phyloP scores from a whole-genome alignment of 192 early-diverging fungal species.

The Coemansia sp. region DNA sequence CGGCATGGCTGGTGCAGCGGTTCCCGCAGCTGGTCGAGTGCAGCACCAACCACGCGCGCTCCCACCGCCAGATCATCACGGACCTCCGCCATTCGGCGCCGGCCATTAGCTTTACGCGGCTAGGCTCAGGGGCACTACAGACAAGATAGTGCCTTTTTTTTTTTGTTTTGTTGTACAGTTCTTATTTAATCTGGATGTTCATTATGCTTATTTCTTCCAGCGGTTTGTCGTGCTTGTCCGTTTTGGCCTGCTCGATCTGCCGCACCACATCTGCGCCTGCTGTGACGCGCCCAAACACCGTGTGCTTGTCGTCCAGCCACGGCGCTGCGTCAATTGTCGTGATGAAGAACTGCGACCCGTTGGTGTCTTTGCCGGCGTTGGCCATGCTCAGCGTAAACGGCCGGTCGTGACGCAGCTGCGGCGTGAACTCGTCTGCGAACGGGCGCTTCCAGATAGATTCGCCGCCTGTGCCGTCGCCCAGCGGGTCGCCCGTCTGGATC shows the following conservation, averaged over 20 bases:
- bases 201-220: constrained; percentile 59
- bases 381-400: constrained; percentile 96
- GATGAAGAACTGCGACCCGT: constrained; percentile 95
- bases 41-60: constrained; percentile 40
- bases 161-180: background rate
- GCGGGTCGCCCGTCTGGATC: constrained; percentile 90
- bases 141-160: constrained; percentile 4
- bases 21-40: constrained; percentile 44
- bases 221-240: constrained; percentile 88
- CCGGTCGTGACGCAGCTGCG: constrained; percentile 76
- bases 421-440: constrained; percentile 92
- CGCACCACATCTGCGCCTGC: constrained; percentile 92
- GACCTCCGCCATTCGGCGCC: constrained; percentile 30
- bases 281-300: constrained; percentile 87
- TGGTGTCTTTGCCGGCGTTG: constrained; percentile 85
- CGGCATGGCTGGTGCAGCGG: constrained; percentile 33
- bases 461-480: constrained; percentile 92
- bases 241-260: constrained; percentile 75
- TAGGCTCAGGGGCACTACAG: constrained; percentile 38
- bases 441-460: constrained; percentile 87
- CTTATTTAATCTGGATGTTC: constrained; percentile 15
- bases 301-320: constrained; percentile 97
- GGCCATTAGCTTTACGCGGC: constrained; percentile 25
- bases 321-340: constrained; percentile 80
- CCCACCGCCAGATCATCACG: constrained; percentile 26